These are phyloP conservation scores for Thielaviopsis euricoi DNA, from an alignment of 2,329 filamentous ascomycete genomes.

Conservation along the genomic window DNA sequence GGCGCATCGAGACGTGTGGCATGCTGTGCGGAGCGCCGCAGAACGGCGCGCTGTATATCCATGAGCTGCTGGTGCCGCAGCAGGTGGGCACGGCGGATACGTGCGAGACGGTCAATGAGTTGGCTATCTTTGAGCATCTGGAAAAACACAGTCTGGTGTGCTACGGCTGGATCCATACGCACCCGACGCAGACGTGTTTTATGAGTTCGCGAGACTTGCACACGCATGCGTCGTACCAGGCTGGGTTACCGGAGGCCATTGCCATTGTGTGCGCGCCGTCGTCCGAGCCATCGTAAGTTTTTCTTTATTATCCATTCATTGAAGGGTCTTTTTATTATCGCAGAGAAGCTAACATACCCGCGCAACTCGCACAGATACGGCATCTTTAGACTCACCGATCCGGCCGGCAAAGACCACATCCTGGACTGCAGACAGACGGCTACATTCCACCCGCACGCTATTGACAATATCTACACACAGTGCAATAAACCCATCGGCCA, in stretches of 20 bases:
- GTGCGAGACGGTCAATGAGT: constrained; percentile 83
- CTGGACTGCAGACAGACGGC: constrained; percentile 61
- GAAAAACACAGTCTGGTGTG: constrained; percentile 70
- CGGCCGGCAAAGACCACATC: constrained; percentile 75
- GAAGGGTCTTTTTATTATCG: not conserved
- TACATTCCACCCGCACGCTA: constrained; percentile 62
- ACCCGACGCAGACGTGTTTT: constrained; percentile 92
- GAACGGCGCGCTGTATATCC: constrained; percentile 87
- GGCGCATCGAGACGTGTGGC: constrained; percentile 85
- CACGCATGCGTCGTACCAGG: constrained; percentile 85
- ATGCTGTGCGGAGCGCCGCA: constrained; percentile 83
- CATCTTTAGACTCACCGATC: constrained; percentile 84
- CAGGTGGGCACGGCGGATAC: constrained; percentile 84
- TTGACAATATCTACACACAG: constrained; percentile 60
- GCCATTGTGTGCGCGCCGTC: constrained; percentile 90
- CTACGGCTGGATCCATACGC: constrained; percentile 95
- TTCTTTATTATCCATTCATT: too few relatives aligned
- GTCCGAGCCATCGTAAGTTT: constrained; percentile 54
- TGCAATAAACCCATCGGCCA: constrained; percentile 51
- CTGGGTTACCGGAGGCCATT: constrained; percentile 91
- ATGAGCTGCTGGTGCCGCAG: constrained; percentile 74
- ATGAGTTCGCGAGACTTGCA: constrained; percentile 91
- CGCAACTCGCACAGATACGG: constrained; percentile 50
- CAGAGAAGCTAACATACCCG: constrained; percentile 5
- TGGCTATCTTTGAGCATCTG: constrained; percentile 74